phyloP scores from a whole-genome alignment of 75 land plant species.

The Chamaecyparis obtusa region DNA sequence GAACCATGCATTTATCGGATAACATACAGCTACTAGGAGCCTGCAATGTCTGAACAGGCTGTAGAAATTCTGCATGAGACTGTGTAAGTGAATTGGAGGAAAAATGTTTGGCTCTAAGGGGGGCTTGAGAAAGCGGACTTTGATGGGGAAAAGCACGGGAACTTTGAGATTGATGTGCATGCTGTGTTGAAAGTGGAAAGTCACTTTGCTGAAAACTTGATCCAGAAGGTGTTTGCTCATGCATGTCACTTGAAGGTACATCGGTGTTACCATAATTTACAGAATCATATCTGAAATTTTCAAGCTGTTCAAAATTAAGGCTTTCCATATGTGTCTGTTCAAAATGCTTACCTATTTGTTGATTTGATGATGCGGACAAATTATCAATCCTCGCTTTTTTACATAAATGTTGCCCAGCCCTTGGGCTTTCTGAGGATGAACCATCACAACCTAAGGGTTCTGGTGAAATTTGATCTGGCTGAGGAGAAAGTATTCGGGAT shows the following conservation, averaged over 20 bases:
- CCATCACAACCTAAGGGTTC: not conserved
- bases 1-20: not conserved
- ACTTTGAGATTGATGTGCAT: not conserved
- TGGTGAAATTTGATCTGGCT: not conserved
- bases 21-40: not conserved
- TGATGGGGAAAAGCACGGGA: not conserved
- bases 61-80: not conserved
- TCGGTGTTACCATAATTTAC: not conserved
- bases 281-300: not conserved
- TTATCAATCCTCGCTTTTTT: slow-evolving; percentile 3
- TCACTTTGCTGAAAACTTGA: not conserved
- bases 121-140: not conserved
- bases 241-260: not conserved
- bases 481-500: not conserved
- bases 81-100: not conserved
- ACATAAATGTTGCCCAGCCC: not conserved
- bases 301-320: not conserved
- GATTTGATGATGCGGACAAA: not conserved
- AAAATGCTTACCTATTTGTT: not conserved
- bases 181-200: not conserved
- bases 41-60: not conserved
- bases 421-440: not conserved
- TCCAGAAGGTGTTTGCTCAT: not conserved
- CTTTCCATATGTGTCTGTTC: not conserved
- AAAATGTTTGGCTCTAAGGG: not conserved